These are phyloP conservation scores for Aureobasidium namibiae DNA, from an alignment of 2,329 filamentous ascomycete genomes.

Conservation along the genomic window DNA sequence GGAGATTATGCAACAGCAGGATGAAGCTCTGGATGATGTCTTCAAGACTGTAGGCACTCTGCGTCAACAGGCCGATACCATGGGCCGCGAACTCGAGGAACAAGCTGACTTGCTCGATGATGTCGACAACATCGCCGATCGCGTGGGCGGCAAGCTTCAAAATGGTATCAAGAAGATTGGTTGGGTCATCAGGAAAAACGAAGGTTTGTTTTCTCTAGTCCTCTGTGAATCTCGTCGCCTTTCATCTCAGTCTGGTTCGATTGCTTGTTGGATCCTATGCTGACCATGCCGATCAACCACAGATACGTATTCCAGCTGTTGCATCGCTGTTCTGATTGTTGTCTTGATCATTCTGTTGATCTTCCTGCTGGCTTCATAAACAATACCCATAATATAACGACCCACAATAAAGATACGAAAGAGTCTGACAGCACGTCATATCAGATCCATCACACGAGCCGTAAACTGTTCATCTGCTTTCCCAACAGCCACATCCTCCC, in stretches of 20 bases:
- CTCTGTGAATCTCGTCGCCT: not conserved
- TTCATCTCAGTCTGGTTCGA: not conserved
- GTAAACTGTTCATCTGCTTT: not conserved
- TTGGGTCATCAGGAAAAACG: slow-evolving; percentile 78
- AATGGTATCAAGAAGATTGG: slow-evolving; percentile 80
- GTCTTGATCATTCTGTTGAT: slow-evolving; percentile 81
- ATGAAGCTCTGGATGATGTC: slow-evolving; percentile 84
- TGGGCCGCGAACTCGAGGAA: slow-evolving; percentile 94
- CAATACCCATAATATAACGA: not conserved
- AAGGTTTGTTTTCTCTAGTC: slow-evolving; percentile 50
- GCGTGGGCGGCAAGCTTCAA: slow-evolving; percentile 77
- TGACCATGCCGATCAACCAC: slow-evolving; percentile 1
- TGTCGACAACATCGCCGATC: slow-evolving; percentile 75
- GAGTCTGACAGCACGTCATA: not conserved
- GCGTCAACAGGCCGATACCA: slow-evolving; percentile 82
- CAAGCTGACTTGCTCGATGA: slow-evolving; percentile 82
- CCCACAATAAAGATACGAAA: not conserved
- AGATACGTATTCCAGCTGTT: slow-evolving; percentile 75
- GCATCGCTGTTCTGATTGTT: slow-evolving; percentile 79
- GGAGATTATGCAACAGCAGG: slow-evolving; percentile 90
- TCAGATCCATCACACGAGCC: not conserved
- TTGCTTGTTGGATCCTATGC: not conserved
- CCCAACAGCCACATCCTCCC: not conserved
- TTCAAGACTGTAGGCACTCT: slow-evolving; percentile 89
- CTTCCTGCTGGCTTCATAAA: slow-evolving; percentile 59